These are phyloP conservation scores for Fusarium sp. DNA, from an alignment of 2,329 filamentous ascomycete species.

Conservation along the genomic window DNA sequence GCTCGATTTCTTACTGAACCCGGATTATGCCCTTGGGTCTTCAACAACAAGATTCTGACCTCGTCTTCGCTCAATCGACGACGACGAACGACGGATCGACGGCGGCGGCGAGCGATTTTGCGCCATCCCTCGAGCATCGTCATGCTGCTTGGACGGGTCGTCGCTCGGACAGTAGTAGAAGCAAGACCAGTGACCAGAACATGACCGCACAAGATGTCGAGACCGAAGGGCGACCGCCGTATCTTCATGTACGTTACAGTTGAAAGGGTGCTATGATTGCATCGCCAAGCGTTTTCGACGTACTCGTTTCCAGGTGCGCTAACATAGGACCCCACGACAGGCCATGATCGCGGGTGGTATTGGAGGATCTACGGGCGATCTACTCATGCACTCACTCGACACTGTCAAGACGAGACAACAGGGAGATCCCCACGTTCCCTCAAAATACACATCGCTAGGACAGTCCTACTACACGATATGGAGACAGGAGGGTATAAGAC, in stretches of 20 bases:
- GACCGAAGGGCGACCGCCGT: constrained; percentile 54
- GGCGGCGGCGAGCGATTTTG: constrained; percentile 33
- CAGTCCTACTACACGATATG: constrained; percentile 93
- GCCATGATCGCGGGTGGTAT: constrained; percentile 95
- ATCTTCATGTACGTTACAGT: constrained; percentile 51
- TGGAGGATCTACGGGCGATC: constrained; percentile 91
- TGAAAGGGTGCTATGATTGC: background rate
- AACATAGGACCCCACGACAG: constrained; percentile 54
- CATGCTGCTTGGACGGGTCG: constrained; percentile 45
- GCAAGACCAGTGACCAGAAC: constrained; percentile 40
- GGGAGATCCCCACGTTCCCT: constrained; percentile 90
- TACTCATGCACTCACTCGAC: constrained; percentile 98
- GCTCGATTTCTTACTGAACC: background rate
- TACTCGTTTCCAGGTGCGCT: constrained; percentile 22
- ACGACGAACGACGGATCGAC: constrained; percentile 26
- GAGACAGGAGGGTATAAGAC: constrained; percentile 85
- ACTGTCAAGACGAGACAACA: constrained; percentile 99
- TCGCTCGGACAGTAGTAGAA: constrained; percentile 39
- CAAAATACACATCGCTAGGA: constrained; percentile 89
- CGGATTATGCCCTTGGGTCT: constrained; percentile 41
- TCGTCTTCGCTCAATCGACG: constrained; percentile 35
- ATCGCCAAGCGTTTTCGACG: background rate
- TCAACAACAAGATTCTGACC: constrained; percentile 34
- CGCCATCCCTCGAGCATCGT: constrained; percentile 40
- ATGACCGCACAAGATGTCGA: constrained; percentile 52